Base-by-base conservation (phyloP, 2,329 filamentous ascomycete species). In the Chrysoporthe puriensis region DNA sequence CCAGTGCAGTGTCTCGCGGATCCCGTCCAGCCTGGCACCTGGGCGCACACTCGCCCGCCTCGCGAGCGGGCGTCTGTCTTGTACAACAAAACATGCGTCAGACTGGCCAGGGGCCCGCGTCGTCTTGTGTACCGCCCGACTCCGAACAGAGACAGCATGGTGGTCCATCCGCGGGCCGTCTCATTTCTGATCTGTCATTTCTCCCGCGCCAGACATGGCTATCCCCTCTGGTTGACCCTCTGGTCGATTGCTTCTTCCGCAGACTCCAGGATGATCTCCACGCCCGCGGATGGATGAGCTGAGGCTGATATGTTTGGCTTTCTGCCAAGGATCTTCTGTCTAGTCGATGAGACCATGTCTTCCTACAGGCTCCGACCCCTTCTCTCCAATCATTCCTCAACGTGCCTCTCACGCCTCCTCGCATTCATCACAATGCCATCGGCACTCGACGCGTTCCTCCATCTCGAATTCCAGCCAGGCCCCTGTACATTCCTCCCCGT, bases 301-400 rank as follows among this genome's bases (percentile, higher is more conserved):
- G 48, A 64, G 56, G 56, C 56, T 57, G 61, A 66, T 34, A 54
- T 50, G 43, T 54, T 62, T 32, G 59, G 32, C 48, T 62, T 69
- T 36, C 18, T 40, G 65, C 68, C 62, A 62, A 64, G 62, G 21
- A 42, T 43, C 46, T 26, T 32, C 61, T 56, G 46, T 43, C 56
- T 57, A 56, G 62, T 59, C 21, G 34, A 52, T 52, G 57, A 48
- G 34, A 40, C 65, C 44, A 32, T 62, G 61, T 26, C 14, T 63
- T 58, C 56, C 57, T 40, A 34, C 18, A 40, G 36, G 46, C 14
- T 14, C 58, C 58, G 68, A 65, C 18, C 57, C 44, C 56, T 34
- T 56, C 6, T 65, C 58, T 21, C 68, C 68, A 69, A 69, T 69
- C 68, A 67, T 63, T 60, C 40, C 40, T 48, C 26, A 69, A 69